Conservation (phyloP, 768 basidiomycete species). For the Leccinum subgranulosum region DNA sequence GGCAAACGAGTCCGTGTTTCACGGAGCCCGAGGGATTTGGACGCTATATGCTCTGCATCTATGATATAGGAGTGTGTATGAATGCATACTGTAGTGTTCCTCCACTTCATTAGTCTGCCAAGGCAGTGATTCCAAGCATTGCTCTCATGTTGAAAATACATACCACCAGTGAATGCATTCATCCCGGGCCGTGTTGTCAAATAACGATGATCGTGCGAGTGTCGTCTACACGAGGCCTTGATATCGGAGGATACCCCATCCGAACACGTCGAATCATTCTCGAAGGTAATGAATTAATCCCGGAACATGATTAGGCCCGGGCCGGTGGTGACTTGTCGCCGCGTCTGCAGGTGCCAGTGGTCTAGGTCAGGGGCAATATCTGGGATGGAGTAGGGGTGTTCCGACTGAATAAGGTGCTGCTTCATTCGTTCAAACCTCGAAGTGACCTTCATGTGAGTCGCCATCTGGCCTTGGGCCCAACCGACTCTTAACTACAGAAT, state of each 20-base stretch:
- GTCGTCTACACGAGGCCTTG: conserved; percentile 37
- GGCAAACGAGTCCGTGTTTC: conserved; percentile 6
- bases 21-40: conserved; percentile 8
- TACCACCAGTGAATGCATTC: conserved; percentile 39
- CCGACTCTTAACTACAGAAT: too few species aligned
- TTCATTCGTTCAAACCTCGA: too few species aligned
- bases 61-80: conserved; percentile 2
- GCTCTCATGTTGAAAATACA: conserved; percentile 39
- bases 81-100: neutral
- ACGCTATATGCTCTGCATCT: neutral
- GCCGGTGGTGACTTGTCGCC: too few species aligned
- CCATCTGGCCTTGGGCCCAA: too few species aligned
- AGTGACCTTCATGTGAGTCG: too few species aligned
- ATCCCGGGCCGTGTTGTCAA: conserved; percentile 38
- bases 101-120: conserved; percentile 32
- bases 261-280: conserved; percentile 25
- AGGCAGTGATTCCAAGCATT: conserved; percentile 27
- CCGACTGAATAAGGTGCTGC: too few species aligned
- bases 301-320: too few species aligned
- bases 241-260: conserved; percentile 42
- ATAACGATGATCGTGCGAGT: conserved; percentile 34
- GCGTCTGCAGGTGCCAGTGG: too few species aligned
- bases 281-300: neutral
- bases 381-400: too few species aligned
- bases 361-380: too few species aligned